A percentile compares a stretch with the other conserved stretches of the same genome.
phyloP scores from a whole-genome alignment of 2,329 filamentous ascomycete species.

The Diaporthe caulivora region DNA sequence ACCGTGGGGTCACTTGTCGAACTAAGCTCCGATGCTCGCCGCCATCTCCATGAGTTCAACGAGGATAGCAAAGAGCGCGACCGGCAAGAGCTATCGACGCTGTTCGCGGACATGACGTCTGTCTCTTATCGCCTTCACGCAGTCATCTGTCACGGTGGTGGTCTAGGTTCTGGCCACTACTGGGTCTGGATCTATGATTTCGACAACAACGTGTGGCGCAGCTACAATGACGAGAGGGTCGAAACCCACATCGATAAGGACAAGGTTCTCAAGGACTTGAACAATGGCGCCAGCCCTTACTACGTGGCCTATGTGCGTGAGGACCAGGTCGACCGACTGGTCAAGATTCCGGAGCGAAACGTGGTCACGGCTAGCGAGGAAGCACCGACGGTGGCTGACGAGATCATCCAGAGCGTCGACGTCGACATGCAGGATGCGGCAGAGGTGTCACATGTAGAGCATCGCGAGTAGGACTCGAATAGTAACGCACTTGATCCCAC shows the following conservation, averaged over 20 bases:
- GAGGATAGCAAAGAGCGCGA: conserved; percentile 21
- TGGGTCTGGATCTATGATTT: conserved; percentile 98
- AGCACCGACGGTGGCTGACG: neutral
- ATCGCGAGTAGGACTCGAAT: conserved; percentile 33
- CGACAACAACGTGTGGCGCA: conserved; percentile 83
- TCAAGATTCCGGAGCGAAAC: conserved; percentile 37
- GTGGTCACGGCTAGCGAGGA: neutral
- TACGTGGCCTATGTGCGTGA: conserved; percentile 52
- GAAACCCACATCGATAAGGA: conserved; percentile 73
- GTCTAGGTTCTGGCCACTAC: conserved; percentile 85
- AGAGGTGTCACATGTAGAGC: conserved; percentile 32
- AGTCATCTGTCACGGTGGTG: conserved; percentile 90
- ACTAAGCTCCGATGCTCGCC: conserved; percentile 27
- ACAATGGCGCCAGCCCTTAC: conserved; percentile 77
- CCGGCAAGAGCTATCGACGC: conserved; percentile 53
- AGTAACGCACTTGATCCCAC: neutral
- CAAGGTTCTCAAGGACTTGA: conserved; percentile 77
- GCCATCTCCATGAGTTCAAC: conserved; percentile 27
- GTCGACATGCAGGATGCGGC: conserved; percentile 31
- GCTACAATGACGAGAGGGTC: conserved; percentile 92
- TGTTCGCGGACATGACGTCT: conserved; percentile 74
- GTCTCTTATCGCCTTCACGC: conserved; percentile 88
- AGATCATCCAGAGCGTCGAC: conserved; percentile 13
- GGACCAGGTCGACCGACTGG: conserved; percentile 45
- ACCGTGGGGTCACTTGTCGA: conserved; percentile 1